Evolutionary conservation across 2,329 filamentous ascomycete species (phyloP), one percentile per base, ranked within the genome.

Genomic region (Cercospora sojina): DNA sequence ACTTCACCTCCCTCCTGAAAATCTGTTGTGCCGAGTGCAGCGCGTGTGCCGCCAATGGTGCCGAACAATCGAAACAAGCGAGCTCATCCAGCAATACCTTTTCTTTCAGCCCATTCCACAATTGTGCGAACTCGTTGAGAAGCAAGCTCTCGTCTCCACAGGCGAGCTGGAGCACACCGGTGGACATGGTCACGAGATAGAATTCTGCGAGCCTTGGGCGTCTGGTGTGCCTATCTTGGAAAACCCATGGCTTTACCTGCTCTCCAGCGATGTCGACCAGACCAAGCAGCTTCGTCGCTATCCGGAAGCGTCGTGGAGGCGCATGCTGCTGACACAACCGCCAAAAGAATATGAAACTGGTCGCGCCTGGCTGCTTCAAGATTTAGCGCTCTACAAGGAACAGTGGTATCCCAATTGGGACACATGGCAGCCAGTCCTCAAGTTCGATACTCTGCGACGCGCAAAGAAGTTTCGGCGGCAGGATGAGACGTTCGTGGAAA

Each of bases 11-110:
- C 59, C 59, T 4, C 32, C 63, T 2, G 35, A 65, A 12, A 59
- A 64, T 20, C 12, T 70, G 3, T 35, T 69, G 1, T 58, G 59
- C 62, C 29, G 31, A 13, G 58, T 41, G 3, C 64, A 57, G 43
- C 67, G 53, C 6, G 62, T 67, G 3, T 67, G 58, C 18, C 53
- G 55, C 5, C 62, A 60, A 12, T 69, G 64, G 64, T 32, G 59
- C n/a, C 20, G 20, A 2, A 18, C 23, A 10, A 32, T 65, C n/a
- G 29, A 43, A 10, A 2, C 8, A 9, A 62, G 32, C 49, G 16
- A 55, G 31, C 23, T 43, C 1, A 62, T 62, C 8, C 60, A 27
- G 31, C 47, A 62, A 8, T 62, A 62, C 10, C 31, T 62, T 7
- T 62, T 62, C 60, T 53, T 62, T 8, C 6, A 13, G 16, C 60